Base-by-base conservation (phyloP, 768 basidiomycete genomes). In the Hygrophoropsis aurantiaca region DNA sequence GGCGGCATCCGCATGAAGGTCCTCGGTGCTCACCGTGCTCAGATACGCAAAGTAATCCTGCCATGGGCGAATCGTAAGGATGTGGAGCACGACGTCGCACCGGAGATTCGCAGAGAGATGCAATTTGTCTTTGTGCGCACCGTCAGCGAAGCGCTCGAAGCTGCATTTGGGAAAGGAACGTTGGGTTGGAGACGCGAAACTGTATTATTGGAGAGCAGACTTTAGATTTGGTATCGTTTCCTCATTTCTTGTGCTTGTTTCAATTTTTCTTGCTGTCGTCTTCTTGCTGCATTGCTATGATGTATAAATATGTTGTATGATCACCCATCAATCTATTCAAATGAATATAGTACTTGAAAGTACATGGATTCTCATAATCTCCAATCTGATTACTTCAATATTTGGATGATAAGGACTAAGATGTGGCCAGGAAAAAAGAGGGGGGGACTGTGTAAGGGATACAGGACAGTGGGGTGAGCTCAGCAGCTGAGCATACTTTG, bases 1-100 rank as follows among this genome's bases (percentile, higher is more conserved):
- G 92, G 92, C 3, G 92, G 92, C 0, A 89, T 95, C 66, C 92
- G 93, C 60, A 93, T 94, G 74, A 91, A 91, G 61, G 77, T 94
- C 1, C 78, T 95, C 15, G 92, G 91, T 15, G 93, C 93, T 0
- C 91, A 94, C 63, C 82, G 93, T 5, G 90, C 90, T 2, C 82
- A 86, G 27, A 81, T 94, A 36, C 84, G 75, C 40, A 93, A 85
- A 60, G 80, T 95, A 27, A 85, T 97, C 45, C 72, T 97, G 5
- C 93, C 94, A 0, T 83, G 78, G 71, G 81, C 83, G 23, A 97
- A 95, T 58, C 74, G 82, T 45, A 91, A 91, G 57, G 91, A 97
- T 49, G 90, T 94, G 15, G 84, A 89, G 56, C 84, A 87, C 55
- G 94, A 94, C 51, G 81, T 91, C 0, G 84, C 90, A 5, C 68